Evolutionary conservation across 768 basidiomycete species (phyloP).

Genomic region (Boletus pseudopeckii): DNA sequence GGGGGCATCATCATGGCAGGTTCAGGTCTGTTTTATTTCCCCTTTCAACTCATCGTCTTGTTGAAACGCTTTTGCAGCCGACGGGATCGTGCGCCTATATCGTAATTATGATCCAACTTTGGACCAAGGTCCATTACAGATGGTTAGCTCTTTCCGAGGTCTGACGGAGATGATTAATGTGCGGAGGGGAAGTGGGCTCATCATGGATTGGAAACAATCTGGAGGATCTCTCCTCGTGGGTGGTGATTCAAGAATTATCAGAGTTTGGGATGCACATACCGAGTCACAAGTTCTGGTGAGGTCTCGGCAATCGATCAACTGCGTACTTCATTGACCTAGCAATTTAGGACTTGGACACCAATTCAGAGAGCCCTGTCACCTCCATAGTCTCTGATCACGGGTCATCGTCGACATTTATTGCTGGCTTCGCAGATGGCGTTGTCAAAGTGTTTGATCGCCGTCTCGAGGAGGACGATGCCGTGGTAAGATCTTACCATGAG

Average conservation of each 20-base stretch:
- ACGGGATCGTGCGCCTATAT: slow-evolving; percentile 88
- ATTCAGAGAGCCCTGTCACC: slow-evolving; percentile 87
- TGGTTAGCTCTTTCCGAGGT: slow-evolving; percentile 92
- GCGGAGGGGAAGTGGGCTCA: slow-evolving; percentile 76
- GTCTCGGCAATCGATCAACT: background rate
- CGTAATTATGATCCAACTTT: slow-evolving; percentile 83
- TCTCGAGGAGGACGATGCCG: slow-evolving; percentile 76
- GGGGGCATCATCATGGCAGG: slow-evolving; percentile 86
- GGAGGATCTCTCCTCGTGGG: slow-evolving; percentile 84
- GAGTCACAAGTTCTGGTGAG: slow-evolving; percentile 74
- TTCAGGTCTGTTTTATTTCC: slow-evolving; percentile 54
- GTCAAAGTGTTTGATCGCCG: slow-evolving; percentile 91
- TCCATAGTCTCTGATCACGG: slow-evolving; percentile 76
- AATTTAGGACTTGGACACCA: slow-evolving; percentile 79
- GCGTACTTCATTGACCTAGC: background rate
- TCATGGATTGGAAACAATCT: slow-evolving; percentile 92
- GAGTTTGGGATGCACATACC: slow-evolving; percentile 93
- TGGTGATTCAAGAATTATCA: slow-evolving; percentile 85
- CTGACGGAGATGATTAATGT: slow-evolving; percentile 73
- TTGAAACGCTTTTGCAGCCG: slow-evolving; percentile 50
- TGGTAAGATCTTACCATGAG: slow-evolving; percentile 71
- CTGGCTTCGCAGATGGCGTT: slow-evolving; percentile 89
- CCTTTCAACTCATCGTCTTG: background rate
- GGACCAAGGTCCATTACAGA: slow-evolving; percentile 73
- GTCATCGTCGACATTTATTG: slow-evolving; percentile 75